Evolutionary conservation across 1,284 basidiomycete species (phyloP).

Genomic region (Schizophyllum amplum): DNA sequence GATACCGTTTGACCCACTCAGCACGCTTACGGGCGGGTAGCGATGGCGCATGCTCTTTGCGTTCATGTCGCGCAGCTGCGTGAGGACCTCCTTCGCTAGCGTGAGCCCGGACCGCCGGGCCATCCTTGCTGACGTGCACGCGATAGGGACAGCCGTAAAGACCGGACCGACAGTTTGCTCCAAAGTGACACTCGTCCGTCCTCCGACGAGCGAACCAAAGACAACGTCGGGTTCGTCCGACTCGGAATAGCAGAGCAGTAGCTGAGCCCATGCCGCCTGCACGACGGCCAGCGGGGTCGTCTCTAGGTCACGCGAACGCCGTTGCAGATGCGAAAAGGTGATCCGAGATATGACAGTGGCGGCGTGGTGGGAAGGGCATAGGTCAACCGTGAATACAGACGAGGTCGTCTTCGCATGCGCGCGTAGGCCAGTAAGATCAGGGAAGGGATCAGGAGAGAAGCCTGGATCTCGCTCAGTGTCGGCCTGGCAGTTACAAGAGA

Average conservation of each 20-base stretch:
- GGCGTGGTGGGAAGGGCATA: slow-evolving; percentile 4
- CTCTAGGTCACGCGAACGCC: neutral
- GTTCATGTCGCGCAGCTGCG: slow-evolving; percentile 1
- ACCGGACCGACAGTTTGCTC: slow-evolving; percentile 8
- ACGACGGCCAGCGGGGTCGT: slow-evolving; percentile 6
- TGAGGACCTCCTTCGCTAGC: slow-evolving; percentile 1
- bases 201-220: slow-evolving; percentile 7
- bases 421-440: slow-evolving; percentile 7
- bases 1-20: slow-evolving; percentile 8
- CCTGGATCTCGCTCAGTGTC: neutral
- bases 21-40: slow-evolving; percentile 8
- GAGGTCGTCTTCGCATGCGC: neutral
- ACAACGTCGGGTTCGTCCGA: slow-evolving; percentile 7
- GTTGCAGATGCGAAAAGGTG: neutral
- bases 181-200: slow-evolving; percentile 4
- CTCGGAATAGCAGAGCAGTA: slow-evolving; percentile 6
- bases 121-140: neutral
- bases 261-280: slow-evolving; percentile 6
- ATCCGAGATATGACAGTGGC: slow-evolving; percentile 4
- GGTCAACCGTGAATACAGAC: neutral
- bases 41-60: slow-evolving; percentile 3
- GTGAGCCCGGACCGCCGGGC: neutral
- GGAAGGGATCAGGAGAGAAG: slow-evolving; percentile 8
- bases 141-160: slow-evolving; percentile 7
- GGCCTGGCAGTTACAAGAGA: neutral